These are phyloP conservation scores for Candida neerlandica DNA, from an alignment of 1,139 yeast species.

Conservation along the genomic window DNA sequence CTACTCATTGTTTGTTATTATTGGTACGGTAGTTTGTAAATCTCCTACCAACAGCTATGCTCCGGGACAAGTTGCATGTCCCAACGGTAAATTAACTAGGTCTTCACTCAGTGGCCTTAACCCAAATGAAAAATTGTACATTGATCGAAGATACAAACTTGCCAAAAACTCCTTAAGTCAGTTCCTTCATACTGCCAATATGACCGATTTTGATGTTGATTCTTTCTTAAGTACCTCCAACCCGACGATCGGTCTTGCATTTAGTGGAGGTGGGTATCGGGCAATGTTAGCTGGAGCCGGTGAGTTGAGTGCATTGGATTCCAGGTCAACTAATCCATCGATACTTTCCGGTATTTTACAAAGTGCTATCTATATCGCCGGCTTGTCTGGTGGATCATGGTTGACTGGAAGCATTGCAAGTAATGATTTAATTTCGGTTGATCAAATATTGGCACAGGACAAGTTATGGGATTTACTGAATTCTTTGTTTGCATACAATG, in stretches of 20 bases:
- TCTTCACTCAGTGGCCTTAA: slow-evolving; percentile 36
- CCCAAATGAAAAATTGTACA: slow-evolving; percentile 39
- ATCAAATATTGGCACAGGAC: slow-evolving; percentile 31
- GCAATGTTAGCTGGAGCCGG: slow-evolving; percentile 95
- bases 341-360: slow-evolving; percentile 41
- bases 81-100: slow-evolving; percentile 39
- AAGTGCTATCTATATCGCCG: slow-evolving; percentile 37
- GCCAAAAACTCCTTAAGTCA: slow-evolving; percentile 55
- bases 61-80: slow-evolving; percentile 64
- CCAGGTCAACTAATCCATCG: slow-evolving; percentile 60
- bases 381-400: slow-evolving; percentile 46
- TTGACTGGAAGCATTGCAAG: slow-evolving; percentile 35
- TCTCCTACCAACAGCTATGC: slow-evolving; percentile 66
- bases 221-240: slow-evolving; percentile 34
- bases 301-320: slow-evolving; percentile 75
- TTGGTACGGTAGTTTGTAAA: neutral
- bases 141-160: slow-evolving; percentile 50
- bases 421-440: slow-evolving; percentile 39
- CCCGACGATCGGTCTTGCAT: slow-evolving; percentile 64
- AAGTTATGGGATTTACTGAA: slow-evolving; percentile 39
- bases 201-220: slow-evolving; percentile 59
- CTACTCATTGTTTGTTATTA: neutral
- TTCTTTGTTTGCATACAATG: slow-evolving; percentile 14
- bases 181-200: slow-evolving; percentile 59
- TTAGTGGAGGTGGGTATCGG: slow-evolving; percentile 91